Percentiles rank a stretch among this genome's conserved stretches.
Conservation (phyloP, 352 stramenopile genomes). For the Phytophthora megakarya region DNA sequence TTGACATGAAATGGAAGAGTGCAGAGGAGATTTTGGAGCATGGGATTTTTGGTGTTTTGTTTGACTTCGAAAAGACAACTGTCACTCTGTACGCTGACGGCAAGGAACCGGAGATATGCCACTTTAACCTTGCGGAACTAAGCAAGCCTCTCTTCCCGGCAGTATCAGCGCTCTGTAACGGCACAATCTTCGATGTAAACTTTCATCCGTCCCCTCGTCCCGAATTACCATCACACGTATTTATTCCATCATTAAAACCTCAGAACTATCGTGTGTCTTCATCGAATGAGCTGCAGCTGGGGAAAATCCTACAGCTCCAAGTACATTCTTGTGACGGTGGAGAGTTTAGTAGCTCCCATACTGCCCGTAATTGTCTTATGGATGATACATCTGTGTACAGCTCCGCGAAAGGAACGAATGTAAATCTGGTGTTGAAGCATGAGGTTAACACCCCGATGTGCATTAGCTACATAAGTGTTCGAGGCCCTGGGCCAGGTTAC, state of each 20-base stretch:
- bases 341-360: conserved; percentile 80
- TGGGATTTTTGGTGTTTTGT: conserved; percentile 71
- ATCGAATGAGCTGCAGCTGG: conserved; percentile 69
- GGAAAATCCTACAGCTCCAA: conserved; percentile 73
- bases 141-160: conserved; percentile 57
- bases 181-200: conserved; percentile 60
- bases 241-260: conserved; percentile 39
- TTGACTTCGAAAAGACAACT: conserved; percentile 72
- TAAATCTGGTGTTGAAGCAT: conserved; percentile 83
- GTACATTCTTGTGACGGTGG: conserved; percentile 75
- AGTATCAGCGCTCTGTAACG: conserved; percentile 75
- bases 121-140: conserved; percentile 38
- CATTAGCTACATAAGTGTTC: conserved; percentile 70
- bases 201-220: conserved; percentile 65
- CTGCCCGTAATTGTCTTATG: conserved; percentile 66
- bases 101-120: conserved; percentile 45
- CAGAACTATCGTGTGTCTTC: conserved; percentile 51
- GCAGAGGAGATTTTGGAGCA: conserved; percentile 41
- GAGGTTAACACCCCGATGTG: conserved; percentile 83
- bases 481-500: conserved; percentile 77
- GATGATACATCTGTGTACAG: conserved; percentile 87
- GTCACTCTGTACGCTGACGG: conserved; percentile 59
- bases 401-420: conserved; percentile 69
- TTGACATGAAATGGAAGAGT: conserved; percentile 47
- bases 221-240: conserved; percentile 53